phyloP scores from a whole-genome alignment of 2,329 filamentous ascomycete genomes.

The Whalleya microplaca region DNA sequence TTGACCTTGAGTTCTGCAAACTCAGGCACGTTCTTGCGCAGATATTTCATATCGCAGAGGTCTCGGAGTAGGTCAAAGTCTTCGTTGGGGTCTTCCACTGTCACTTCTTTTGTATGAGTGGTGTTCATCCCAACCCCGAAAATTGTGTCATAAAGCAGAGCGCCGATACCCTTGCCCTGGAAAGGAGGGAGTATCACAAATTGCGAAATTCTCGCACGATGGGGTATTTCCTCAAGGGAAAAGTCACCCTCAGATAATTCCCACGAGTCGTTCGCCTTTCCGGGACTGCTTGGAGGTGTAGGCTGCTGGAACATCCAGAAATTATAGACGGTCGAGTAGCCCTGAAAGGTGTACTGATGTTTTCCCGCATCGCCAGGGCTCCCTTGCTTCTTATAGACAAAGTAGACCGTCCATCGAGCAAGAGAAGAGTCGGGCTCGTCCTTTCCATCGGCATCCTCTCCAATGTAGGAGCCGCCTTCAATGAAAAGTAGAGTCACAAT shows the following conservation, averaged over 20 bases:
- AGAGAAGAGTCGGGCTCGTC: constrained; percentile 73
- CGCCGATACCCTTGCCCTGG: constrained; percentile 79
- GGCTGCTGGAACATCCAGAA: constrained; percentile 69
- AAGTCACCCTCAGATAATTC: constrained; percentile 49
- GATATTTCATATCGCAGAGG: constrained; percentile 69
- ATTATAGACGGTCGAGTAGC: constrained; percentile 88
- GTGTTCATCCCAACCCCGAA: constrained; percentile 71
- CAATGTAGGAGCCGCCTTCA: constrained; percentile 84
- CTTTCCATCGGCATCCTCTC: constrained; percentile 46
- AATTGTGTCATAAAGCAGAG: constrained; percentile 79
- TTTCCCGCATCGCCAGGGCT: constrained; percentile 44
- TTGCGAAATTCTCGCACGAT: constrained; percentile 85
- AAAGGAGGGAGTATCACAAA: constrained; percentile 90
- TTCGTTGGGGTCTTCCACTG: constrained; percentile 92
- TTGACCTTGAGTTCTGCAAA: constrained; percentile 63
- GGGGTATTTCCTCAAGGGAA: constrained; percentile 66
- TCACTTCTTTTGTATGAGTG: constrained; percentile 76
- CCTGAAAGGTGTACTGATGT: constrained; percentile 77
- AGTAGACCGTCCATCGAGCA: constrained; percentile 89
- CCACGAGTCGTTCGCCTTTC: constrained; percentile 40
- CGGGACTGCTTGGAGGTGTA: constrained; percentile 47
- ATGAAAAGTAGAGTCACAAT: constrained; percentile 86
- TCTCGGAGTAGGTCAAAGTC: constrained; percentile 81
- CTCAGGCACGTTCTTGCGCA: constrained; percentile 59
- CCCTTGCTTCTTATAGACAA: constrained; percentile 72